Base-by-base conservation (phyloP, 1,284 basidiomycete genomes). In the Apiotrichum porosum region DNA sequence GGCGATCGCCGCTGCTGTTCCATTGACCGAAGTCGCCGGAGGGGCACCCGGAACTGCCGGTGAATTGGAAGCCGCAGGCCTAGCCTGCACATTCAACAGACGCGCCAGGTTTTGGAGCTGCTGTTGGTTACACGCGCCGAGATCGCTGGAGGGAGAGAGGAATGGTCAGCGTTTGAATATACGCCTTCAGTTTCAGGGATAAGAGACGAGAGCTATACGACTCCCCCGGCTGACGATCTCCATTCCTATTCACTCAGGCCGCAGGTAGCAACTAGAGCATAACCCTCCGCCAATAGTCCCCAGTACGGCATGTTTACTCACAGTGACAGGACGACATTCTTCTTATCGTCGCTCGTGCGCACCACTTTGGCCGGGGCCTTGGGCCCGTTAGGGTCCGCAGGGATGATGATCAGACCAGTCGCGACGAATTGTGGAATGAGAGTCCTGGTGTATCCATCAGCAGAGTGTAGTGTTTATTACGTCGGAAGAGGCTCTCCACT, bases 71-170 rank as follows among this genome's bases (percentile, higher is more conserved):
- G 50, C 46, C 8, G 36, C 39, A 14, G 56, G 42, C 34, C 51
- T 54, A n/a, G 44, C 42, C 26, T 48, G 52, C 30, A 67, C 60
- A 33, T 65, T 65, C 23, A 67, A 42, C n/a, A 67, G 17, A 19
- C 61, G 62, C 15, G 65, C 65, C 13, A 67, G 51, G 10, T 54
- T 51, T 32, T 60, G 47, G 32, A 67, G 42, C 40, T 67, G 65
- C 17, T 45, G 42, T 37, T 63, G 63, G 3, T 51, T 54, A 31
- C 65, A 67, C 32, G 52, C 50, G 13, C 45, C 44, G 15, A 65
- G 48, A 37, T 61, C 51, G 15, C 60, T 62, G 42, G 9, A 1
- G 26, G 26, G 2, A n/a, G n/a, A n/a, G n/a, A n/a, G n/a, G n/a
- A n/a, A n/a, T n/a, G n/a, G 45, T 47, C 39, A 46, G 47, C 38